Percentiles rank a stretch among this genome's conserved stretches.
phyloP scores from a whole-genome alignment of 2,329 filamentous ascomycete species.

The Hypomyces rosellus region DNA sequence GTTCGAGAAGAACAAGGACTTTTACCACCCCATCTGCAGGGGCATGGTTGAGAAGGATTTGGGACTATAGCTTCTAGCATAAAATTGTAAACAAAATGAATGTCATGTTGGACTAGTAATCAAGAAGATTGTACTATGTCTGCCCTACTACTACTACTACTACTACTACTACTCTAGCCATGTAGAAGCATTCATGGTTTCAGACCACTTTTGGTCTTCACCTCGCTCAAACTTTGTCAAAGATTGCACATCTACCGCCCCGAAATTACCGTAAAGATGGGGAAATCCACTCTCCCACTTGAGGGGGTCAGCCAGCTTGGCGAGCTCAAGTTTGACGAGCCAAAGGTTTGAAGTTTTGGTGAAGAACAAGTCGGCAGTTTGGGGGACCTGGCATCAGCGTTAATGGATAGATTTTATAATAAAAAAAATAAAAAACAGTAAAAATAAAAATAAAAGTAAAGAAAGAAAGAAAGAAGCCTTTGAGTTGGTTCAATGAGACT shows the following conservation, averaged over 20 bases:
- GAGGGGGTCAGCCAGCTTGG: constrained; percentile 34
- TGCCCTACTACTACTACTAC: constrained; percentile 23
- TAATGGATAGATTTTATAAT: no score
- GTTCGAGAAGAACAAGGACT: constrained; percentile 80
- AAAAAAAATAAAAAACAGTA: no score
- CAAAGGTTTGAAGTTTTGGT: constrained; percentile 33
- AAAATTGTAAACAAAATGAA: not conserved
- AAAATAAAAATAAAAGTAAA: no score
- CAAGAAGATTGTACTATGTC: not conserved
- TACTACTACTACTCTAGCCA: constrained; percentile 42
- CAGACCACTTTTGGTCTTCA: constrained; percentile 42
- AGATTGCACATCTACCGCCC: constrained; percentile 43
- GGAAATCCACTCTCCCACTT: constrained; percentile 55
- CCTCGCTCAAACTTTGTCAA: constrained; percentile 39
- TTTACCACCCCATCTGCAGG: constrained; percentile 92
- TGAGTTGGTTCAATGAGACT: constrained; percentile 4
- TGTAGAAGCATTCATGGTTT: constrained; percentile 31
- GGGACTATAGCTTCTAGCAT: constrained; percentile 27
- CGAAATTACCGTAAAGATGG: constrained; percentile 55
- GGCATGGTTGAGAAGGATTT: constrained; percentile 84
- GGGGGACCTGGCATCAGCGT: constrained; percentile 31
- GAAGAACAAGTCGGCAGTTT: constrained; percentile 42
- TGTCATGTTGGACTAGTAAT: not conserved
- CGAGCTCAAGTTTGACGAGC: constrained; percentile 48
- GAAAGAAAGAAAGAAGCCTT: no score